Evolutionary conservation across 495 filamentous ascomycete species (phyloP), one percentile per base, ranked within the genome.

Genomic region (Neurospora sp.): DNA sequence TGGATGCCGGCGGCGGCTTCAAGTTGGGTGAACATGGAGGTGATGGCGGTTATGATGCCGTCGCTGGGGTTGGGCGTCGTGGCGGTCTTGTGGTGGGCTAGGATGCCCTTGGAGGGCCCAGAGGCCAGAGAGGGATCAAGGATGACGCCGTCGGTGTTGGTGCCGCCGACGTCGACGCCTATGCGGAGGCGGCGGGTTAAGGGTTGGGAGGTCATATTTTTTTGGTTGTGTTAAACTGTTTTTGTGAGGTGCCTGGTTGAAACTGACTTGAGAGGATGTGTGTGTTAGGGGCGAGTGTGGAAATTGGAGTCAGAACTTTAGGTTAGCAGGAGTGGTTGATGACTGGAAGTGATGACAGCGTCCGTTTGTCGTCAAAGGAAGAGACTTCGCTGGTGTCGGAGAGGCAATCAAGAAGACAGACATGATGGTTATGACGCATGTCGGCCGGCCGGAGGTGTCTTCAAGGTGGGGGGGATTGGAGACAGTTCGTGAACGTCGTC

Each of bases 111-210:
- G 41, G 80, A 78, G 20, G 76, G 77, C 1, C 18, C 10, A 5
- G 77, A 74, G 18, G 78, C 35, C 0, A 35, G 7, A 35, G 35
- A 35, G 53, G 83, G 85, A 73, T 90, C 84, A 68, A 90, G 80
- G 44, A 89, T 80, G 9, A 88, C 88, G 35, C 85, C 87, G 73
- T 90, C 88, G 3, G 88, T 90, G 73, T 90, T 91, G 47, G 88
- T 90, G 39, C 88, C 87, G 68, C 84, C 85, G 10, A 86, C 85
- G 71, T 86, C 82, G 70, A 84, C 79, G 39, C 82, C 82, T 69
- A 84, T 84, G 74, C 82, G 80, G 59, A 83, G 75, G 10, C 73
- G 74, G 14, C 39, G 44, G 45, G 40, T 1, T 22, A 16, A n/a
- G 16, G 31, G 18, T 59, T 44, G 20, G 39, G 44, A 40, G 14